Evolutionary conservation across 2,329 filamentous ascomycete genomes (phyloP).

Genomic region (Polytolypa hystricis): DNA sequence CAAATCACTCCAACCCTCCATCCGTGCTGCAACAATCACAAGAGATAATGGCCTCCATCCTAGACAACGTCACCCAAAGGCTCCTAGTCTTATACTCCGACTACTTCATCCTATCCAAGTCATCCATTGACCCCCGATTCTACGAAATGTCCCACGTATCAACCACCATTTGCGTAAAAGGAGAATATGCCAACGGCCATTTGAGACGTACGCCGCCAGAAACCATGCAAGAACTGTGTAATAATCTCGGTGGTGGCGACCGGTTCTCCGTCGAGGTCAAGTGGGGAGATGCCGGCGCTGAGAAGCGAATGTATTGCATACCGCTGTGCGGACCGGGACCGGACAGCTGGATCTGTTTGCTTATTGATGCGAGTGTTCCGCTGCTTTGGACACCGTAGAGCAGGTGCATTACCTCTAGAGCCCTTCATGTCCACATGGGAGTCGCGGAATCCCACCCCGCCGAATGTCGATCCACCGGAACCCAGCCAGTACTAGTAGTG

Average conservation of each 20-base stretch:
- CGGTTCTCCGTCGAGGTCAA: constrained; percentile 16
- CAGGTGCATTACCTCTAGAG: background rate
- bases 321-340: constrained; percentile 16
- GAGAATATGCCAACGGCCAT: constrained; percentile 19
- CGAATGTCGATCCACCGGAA: too few relatives aligned
- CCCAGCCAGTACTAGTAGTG: too few relatives aligned
- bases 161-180: constrained; percentile 13
- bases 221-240: constrained; percentile 12
- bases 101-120: constrained; percentile 18
- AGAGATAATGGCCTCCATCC: background rate
- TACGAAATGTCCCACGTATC: constrained; percentile 23
- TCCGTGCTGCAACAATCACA: background rate
- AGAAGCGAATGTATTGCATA: constrained; percentile 19
- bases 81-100: constrained; percentile 18
- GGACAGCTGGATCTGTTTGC: constrained; percentile 18
- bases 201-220: constrained; percentile 14
- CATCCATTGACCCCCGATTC: constrained; percentile 14
- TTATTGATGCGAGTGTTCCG: constrained; percentile 15
- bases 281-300: constrained; percentile 16
- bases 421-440: too few relatives aligned
- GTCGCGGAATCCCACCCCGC: too few relatives aligned
- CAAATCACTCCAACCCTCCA: too few relatives aligned
- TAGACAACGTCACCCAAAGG: constrained; percentile 12
- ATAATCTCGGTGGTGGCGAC: constrained; percentile 10
- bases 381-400: constrained; percentile 15